phyloP scores from a whole-genome alignment of 805 yeast species.

The Nakazawaea anatomiae region DNA sequence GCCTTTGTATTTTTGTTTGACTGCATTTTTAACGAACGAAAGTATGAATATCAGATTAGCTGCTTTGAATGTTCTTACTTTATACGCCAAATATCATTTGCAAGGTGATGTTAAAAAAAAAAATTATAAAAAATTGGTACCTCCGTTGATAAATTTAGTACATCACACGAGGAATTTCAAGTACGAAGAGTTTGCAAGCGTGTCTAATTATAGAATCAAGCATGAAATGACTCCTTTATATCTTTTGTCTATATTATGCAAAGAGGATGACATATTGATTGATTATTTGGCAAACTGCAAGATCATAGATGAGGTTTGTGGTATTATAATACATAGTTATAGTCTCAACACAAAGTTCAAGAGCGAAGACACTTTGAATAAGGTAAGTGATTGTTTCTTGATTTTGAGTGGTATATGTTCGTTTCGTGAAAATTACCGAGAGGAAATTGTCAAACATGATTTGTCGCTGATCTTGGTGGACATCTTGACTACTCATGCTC shows the following conservation, averaged over 20 bases:
- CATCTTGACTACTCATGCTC: constrained; percentile 24
- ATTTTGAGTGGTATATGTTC: constrained; percentile 32
- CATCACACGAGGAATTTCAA: constrained; percentile 15
- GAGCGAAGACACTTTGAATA: constrained; percentile 23
- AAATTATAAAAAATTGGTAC: constrained; percentile 18
- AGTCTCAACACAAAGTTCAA: constrained; percentile 17
- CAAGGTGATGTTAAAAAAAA: constrained; percentile 11
- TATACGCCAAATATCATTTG: constrained; percentile 17
- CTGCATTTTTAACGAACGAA: constrained; percentile 19
- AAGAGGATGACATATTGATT: constrained; percentile 26
- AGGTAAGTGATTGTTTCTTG: constrained; percentile 28
- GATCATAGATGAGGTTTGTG: constrained; percentile 25
- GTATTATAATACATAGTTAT: constrained; percentile 22
- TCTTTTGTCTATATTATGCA: constrained; percentile 26
- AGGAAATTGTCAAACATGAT: constrained; percentile 25
- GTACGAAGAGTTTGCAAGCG: constrained; percentile 14
- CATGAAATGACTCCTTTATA: constrained; percentile 27
- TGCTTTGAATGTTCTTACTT: constrained; percentile 21
- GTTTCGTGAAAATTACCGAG: constrained; percentile 29
- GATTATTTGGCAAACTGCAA: constrained; percentile 27
- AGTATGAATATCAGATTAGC: constrained; percentile 19
- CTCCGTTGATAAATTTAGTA: constrained; percentile 18
- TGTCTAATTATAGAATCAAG: constrained; percentile 18
- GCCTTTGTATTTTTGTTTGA: constrained; percentile 21
- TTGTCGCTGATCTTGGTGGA: constrained; percentile 23